Percentiles rank a stretch among this genome's conserved stretches.
Conservation (phyloP, 345 rosid species). For the Excoecaria agallocha region DNA sequence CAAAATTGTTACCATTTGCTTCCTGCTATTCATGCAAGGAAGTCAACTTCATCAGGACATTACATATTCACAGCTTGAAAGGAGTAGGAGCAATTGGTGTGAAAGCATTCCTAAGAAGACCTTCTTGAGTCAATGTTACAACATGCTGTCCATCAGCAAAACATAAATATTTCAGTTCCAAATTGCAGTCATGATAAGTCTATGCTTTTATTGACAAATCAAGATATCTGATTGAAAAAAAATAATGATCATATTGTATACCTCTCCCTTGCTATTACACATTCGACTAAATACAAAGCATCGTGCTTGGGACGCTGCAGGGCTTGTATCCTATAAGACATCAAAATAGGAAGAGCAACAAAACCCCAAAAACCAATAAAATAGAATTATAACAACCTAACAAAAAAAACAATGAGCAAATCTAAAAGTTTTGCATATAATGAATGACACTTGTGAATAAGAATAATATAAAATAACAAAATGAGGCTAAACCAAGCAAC, state of each 20-base stretch:
- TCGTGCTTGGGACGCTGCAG: constrained; percentile 56
- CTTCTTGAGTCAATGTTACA: constrained; percentile 74
- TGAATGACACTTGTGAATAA: too few relatives aligned
- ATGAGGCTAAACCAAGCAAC: too few relatives aligned
- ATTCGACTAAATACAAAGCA: constrained; percentile 77
- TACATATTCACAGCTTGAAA: constrained; percentile 61
- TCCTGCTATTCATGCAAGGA: too few relatives aligned
- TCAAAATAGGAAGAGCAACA: neutral
- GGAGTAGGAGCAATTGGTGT: constrained; percentile 31
- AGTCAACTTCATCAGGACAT: neutral
- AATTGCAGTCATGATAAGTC: too few relatives aligned
- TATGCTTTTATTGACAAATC: too few relatives aligned
- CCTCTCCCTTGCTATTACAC: constrained; percentile 84
- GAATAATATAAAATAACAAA: too few relatives aligned
- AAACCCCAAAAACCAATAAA: too few relatives aligned
- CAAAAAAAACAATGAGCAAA: too few relatives aligned
- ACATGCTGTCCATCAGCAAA: constrained; percentile 57
- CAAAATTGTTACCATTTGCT: too few relatives aligned
- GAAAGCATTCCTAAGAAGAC: constrained; percentile 55
- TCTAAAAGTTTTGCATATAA: too few relatives aligned
- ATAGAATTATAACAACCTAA: too few relatives aligned
- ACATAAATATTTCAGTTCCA: neutral
- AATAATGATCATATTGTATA: constrained; percentile 14
- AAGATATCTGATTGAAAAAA: too few relatives aligned
- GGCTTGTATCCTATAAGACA: constrained; percentile 53